Evolutionary conservation across 257 asterid genomes (phyloP).

Genomic region (Ilex asprella): DNA sequence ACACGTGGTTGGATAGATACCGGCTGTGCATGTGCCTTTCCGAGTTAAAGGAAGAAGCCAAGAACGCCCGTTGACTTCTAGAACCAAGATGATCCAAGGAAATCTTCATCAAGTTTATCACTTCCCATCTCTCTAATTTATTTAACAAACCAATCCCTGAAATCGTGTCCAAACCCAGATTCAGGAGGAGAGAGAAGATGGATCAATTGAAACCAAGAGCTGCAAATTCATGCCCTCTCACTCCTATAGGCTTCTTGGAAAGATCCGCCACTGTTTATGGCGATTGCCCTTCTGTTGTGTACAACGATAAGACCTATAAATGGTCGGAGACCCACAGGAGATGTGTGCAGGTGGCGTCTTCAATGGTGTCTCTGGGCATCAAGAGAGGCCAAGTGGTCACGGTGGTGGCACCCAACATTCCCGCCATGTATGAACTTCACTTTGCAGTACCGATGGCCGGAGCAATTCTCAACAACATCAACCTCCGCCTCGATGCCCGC

Average conservation of each 20-base stretch:
- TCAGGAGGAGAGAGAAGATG: conserved; percentile 12
- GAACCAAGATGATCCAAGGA: too few relatives aligned
- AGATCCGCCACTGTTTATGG: conserved; percentile 54
- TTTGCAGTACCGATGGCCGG: conserved; percentile 80
- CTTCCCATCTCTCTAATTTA: too few relatives aligned
- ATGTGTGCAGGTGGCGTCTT: conserved; percentile 52
- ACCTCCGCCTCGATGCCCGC: conserved; percentile 64
- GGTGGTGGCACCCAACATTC: conserved; percentile 61
- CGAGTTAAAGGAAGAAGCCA: too few relatives aligned
- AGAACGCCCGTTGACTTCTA: too few relatives aligned
- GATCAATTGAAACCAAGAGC: conserved; percentile 33
- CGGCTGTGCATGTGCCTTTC: too few relatives aligned
- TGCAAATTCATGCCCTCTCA: conserved; percentile 52
- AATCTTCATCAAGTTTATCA: too few relatives aligned
- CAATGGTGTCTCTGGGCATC: conserved; percentile 44
- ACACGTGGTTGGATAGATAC: too few relatives aligned
- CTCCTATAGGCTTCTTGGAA: conserved; percentile 51
- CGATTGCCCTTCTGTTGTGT: conserved; percentile 51
- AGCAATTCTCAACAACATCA: conserved; percentile 55
- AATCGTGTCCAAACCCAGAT: neutral
- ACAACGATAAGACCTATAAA: conserved; percentile 32
- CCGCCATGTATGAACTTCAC: conserved; percentile 80
- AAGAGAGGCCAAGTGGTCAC: conserved; percentile 49
- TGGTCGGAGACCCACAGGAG: conserved; percentile 54
- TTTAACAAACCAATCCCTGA: neutral